Percentiles rank a stretch among this genome's conserved stretches.
Conservation (phyloP, 441 rosid species). For the Erodium texanum region DNA sequence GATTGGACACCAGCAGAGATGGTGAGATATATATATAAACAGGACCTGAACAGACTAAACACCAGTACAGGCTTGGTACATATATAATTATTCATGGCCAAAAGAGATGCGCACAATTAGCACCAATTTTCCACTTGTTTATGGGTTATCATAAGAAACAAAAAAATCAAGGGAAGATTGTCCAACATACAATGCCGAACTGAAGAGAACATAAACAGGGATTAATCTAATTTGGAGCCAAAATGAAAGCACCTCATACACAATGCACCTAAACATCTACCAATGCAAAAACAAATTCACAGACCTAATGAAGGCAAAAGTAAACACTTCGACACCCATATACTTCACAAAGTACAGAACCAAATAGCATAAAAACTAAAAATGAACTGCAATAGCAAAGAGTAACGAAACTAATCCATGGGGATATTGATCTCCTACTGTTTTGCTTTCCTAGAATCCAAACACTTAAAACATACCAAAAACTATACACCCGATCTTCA, state of each 20-base stretch:
- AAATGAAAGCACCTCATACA: background rate
- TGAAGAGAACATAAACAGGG: background rate
- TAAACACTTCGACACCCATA: background rate
- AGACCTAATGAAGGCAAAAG: background rate
- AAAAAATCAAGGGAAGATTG: too few species aligned
- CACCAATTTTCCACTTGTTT: background rate
- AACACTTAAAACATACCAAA: background rate
- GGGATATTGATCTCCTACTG: background rate
- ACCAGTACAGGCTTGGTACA: background rate
- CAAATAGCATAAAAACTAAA: background rate
- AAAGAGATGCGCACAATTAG: background rate
- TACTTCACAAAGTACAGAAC: background rate
- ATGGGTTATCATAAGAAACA: background rate
- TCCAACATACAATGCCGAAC: too few species aligned
- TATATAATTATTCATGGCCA: too few species aligned
- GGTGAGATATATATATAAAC: too few species aligned
- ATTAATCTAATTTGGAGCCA: background rate
- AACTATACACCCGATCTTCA: background rate
- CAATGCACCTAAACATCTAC: background rate
- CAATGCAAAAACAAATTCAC: background rate
- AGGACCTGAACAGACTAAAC: background rate
- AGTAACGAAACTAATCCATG: background rate
- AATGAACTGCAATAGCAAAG: background rate
- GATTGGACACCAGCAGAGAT: background rate
- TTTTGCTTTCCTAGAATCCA: background rate